Percentiles rank a stretch among this genome's conserved stretches.
phyloP scores from a whole-genome alignment of 1,284 basidiomycete genomes.

The Bondarzewia mesenterica region DNA sequence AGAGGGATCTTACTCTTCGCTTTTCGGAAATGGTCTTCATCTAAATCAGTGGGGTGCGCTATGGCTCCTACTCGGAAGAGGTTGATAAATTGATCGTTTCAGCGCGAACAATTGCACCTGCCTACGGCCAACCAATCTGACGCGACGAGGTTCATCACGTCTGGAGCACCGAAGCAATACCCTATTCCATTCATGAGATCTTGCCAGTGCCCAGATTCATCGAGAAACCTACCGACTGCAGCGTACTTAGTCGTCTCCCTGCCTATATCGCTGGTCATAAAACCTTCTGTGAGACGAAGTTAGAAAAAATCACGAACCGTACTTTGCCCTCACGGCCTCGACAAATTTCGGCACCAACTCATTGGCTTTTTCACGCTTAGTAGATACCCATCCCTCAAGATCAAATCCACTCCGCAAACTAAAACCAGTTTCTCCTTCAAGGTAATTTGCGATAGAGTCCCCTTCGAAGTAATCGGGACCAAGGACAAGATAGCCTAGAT shows the following conservation, averaged over 20 bases:
- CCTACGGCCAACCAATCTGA: conserved; percentile 39
- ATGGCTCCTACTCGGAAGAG: conserved; percentile 35
- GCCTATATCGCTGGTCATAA: conserved; percentile 4
- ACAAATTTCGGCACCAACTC: conserved; percentile 40
- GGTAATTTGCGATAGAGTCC: conserved; percentile 31
- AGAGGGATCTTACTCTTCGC: not conserved
- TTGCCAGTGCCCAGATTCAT: not conserved
- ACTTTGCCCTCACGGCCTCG: conserved; percentile 34
- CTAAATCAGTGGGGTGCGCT: conserved; percentile 48
- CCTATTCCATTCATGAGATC: conserved; percentile 31
- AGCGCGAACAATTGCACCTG: not conserved
- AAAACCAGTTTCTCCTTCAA: conserved; percentile 29
- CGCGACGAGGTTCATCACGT: conserved; percentile 35
- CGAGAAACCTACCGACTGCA: conserved; percentile 30
- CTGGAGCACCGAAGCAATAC: conserved; percentile 54
- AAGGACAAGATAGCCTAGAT: conserved; percentile 47
- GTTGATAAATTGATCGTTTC: not conserved
- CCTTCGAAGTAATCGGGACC: conserved; percentile 53
- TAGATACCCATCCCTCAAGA: too few species aligned
- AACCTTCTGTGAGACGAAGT: too few species aligned
- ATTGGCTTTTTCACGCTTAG: conserved; percentile 25
- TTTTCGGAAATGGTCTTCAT: conserved; percentile 35
- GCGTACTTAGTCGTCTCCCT: conserved; percentile 21
- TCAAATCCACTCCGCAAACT: conserved; percentile 32
- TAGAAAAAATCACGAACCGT: conserved; percentile 25